These are phyloP conservation scores for Aureobasidium sp. DNA, from an alignment of 2,329 filamentous ascomycete genomes.

Conservation along the genomic window DNA sequence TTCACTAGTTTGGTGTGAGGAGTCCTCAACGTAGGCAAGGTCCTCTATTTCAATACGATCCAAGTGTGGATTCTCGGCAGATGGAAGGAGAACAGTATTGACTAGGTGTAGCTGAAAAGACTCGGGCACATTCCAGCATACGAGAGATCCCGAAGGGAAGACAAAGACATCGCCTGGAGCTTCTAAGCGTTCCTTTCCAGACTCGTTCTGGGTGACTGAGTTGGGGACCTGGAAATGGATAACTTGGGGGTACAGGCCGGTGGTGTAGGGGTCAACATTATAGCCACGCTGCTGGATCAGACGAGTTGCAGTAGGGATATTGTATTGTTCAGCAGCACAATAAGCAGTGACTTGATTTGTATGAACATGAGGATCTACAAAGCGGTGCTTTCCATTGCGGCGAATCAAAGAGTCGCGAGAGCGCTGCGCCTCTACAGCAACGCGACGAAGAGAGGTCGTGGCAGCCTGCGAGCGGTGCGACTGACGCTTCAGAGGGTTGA, in stretches of 20 bases:
- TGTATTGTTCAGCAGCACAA: constrained; percentile 61
- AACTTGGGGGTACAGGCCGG: constrained; percentile 58
- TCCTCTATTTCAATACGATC: constrained; percentile 76
- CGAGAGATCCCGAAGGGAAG: constrained; percentile 88
- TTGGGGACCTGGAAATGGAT: constrained; percentile 50
- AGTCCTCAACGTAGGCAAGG: constrained; percentile 76
- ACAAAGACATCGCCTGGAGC: constrained; percentile 76
- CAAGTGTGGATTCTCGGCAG: constrained; percentile 67
- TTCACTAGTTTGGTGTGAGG: constrained; percentile 61
- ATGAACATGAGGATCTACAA: constrained; percentile 40
- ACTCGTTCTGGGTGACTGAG: constrained; percentile 35
- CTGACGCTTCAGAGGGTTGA: constrained; percentile 37
- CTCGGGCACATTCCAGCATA: constrained; percentile 81
- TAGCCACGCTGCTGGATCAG: constrained; percentile 54
- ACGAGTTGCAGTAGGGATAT: constrained; percentile 50
- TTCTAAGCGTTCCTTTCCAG: constrained; percentile 32
- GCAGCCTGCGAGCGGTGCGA: constrained; percentile 44
- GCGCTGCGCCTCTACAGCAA: constrained; percentile 76
- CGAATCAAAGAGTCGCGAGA: constrained; percentile 48
- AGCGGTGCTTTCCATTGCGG: constrained; percentile 36
- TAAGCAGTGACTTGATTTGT: constrained; percentile 54
- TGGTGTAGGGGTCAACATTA: constrained; percentile 55
- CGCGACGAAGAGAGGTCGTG: constrained; percentile 72
- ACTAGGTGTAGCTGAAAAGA: constrained; percentile 63
- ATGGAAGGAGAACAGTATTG: constrained; percentile 64